Evolutionary conservation across 228 moss, liverwort and hornwort species (phyloP), one percentile per base, ranked within the genome.

Genomic region (Sphagnum magellanicum): DNA sequence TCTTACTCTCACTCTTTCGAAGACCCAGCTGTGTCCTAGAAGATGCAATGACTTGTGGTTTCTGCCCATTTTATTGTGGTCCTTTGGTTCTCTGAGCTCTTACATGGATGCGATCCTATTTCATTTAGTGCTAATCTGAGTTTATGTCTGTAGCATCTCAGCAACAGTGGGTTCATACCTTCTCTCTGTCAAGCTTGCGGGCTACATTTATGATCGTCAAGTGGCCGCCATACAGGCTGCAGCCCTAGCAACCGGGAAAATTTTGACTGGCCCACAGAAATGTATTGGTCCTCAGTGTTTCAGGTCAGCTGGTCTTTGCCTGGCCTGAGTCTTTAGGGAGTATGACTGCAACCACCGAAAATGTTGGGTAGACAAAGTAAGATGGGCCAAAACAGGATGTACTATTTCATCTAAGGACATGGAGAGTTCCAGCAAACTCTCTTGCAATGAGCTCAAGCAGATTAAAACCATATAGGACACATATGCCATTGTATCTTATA

Each of bases 251-350:
- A 75, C 78, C 48, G 95, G 92, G 16, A 74, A 85, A 70, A 68
- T 66, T 60, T 62, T 84, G 67, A 75, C 77, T 55, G 85, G 78
- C 55, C 73, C 92, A 74, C 86, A 82, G 49, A 95, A 89, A 69
- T 95, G 95, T 66, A 81, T 89, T 46, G 95, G 95, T 50, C 95
- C 95, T 71, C 83, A 90, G 65, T 95, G 95, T 79, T 95, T 95
- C 71, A 85, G 92, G 86, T 82, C 14, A 72, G 62, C 67, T 61
- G 11, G 70, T 74, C 68, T 16, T 12, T 53, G 32, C 32, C 32
- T 32, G 32, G 32, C 32, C 32, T 32, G 32, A 32, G 32, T 32
- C 32, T 32, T 32, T 32, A 32, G 32, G 32, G 32, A 32, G 32
- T 2, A 32, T 32, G 0, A 32, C 32, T 32, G 32, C 32, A 32